Conservation (phyloP, 768 basidiomycete genomes). For the Kwoniella pini region DNA sequence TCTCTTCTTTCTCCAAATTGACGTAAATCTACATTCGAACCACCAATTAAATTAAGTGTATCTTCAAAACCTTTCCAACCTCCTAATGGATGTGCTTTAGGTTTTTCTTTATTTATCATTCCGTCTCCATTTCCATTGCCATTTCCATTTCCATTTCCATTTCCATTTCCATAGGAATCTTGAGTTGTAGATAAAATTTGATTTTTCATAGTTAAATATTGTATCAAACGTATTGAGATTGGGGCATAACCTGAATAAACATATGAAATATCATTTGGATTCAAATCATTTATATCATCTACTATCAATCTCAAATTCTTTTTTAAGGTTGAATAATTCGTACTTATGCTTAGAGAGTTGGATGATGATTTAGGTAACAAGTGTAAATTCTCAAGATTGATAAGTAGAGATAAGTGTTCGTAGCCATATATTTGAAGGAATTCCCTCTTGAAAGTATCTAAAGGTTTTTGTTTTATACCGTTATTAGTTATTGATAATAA, state of each 20-base stretch:
- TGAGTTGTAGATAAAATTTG: conserved; percentile 63
- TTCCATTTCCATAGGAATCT: conserved; percentile 33
- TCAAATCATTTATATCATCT: conserved; percentile 67
- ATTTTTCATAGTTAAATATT: conserved; percentile 88
- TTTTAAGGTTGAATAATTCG: conserved; percentile 51
- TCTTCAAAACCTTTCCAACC: conserved; percentile 99
- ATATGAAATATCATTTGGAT: conserved; percentile 89
- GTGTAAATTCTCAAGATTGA: conserved; percentile 58
- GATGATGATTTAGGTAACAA: conserved; percentile 60
- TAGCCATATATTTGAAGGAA: conserved; percentile 79
- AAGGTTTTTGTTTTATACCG: conserved; percentile 79
- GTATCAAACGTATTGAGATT: conserved; percentile 83
- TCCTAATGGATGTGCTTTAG: conserved; percentile 79
- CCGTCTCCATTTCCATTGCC: conserved; percentile 57
- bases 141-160: conserved; percentile 55
- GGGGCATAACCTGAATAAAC: conserved; percentile 98
- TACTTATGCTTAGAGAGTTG: not conserved
- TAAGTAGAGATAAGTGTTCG: conserved; percentile 59
- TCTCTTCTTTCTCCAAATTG: conserved; percentile 46
- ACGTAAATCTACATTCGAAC: conserved; percentile 76
- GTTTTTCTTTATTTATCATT: conserved; percentile 59
- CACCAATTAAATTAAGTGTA: conserved; percentile 74
- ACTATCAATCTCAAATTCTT: conserved; percentile 77
- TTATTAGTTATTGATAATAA: conserved; percentile 80
- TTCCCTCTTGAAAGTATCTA: conserved; percentile 89